Evolutionary conservation across 352 stramenopile genomes (phyloP), one percentile per base, ranked within the genome.

Genomic region (Stramenopiles sp.): DNA sequence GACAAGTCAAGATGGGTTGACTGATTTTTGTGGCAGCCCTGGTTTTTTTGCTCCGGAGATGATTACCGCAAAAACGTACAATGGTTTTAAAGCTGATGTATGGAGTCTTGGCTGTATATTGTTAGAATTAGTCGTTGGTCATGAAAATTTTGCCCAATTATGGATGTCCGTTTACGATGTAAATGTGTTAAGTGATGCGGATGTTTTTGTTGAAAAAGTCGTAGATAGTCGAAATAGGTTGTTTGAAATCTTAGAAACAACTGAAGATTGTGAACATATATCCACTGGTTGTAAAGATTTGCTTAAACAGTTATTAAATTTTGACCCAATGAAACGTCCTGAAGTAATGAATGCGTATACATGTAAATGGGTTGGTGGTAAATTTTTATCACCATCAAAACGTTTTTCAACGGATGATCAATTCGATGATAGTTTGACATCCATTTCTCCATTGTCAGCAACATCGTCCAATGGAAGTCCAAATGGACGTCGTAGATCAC

Each of bases 31-130:
- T 76, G 65, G 65, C 13, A 76, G 30, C 7, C 65, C 65, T 7
- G 65, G 65, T 4, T 76, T 76, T 76, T 33, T 76, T 31, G 65
- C 65, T 1, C 65, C 65, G 4, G 65, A 76, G 65, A 76, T 76
- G 65, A 76, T 76, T 13, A 31, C 31, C 31, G 65, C 65, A 1
- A 33, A 76, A 20, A 76, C 4, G 4, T 76, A 76, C 65, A 33
- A 76, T 76, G 65, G 65, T 13, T 76, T 76, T 13, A 76, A 33
- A 7, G 4, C 4, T 33, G 65, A 76, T 76, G 13, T 76, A 13
- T 76, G 30, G 30, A 76, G 65, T 20, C 30, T 33, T 31, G 65
- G 65, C 4, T 76, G 65, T 76, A 33, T 76, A 13, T 76, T 76
- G 7, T 13, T 76, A 20, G 65, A 76, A 33, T 76, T 76, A 20